Percentiles rank a stretch among this genome's conserved stretches.
Evolutionary conservation across 768 basidiomycete species (phyloP).

Genomic region (Hygrophorus pudorinus): DNA sequence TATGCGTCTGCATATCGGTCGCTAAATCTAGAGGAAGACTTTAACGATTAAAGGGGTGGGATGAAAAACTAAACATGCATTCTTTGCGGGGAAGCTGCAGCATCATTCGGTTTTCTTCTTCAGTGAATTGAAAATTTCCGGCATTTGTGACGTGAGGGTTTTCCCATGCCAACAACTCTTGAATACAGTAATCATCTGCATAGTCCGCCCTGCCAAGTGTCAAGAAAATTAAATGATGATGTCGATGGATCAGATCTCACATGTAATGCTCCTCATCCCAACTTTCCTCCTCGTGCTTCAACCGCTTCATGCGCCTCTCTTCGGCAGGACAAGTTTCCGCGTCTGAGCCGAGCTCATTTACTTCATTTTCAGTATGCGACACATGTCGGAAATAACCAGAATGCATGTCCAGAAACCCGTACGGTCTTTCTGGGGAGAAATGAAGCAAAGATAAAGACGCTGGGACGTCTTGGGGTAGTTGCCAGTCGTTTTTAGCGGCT

Average conservation of each 20-base stretch:
- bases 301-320: slow-evolving; percentile 44
- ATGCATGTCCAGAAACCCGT: slow-evolving; percentile 72
- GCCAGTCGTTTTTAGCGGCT: slow-evolving; percentile 80
- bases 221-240: slow-evolving; percentile 1
- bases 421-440: slow-evolving; percentile 36
- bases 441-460: slow-evolving; percentile 28
- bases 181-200: slow-evolving; percentile 66
- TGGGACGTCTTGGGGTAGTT: slow-evolving; percentile 53
- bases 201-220: slow-evolving; percentile 61
- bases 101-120: slow-evolving; percentile 62
- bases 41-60: background rate
- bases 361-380: slow-evolving; percentile 67
- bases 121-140: slow-evolving; percentile 45
- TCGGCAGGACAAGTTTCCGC: slow-evolving; percentile 44
- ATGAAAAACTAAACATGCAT: slow-evolving; percentile 25
- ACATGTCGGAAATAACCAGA: slow-evolving; percentile 69
- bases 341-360: slow-evolving; percentile 66
- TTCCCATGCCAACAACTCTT: slow-evolving; percentile 57
- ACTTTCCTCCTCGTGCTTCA: slow-evolving; percentile 61
- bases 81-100: slow-evolving; percentile 46
- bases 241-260: slow-evolving; percentile 28
- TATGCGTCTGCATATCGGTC: slow-evolving; percentile 42
- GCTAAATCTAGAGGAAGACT: slow-evolving; percentile 42
- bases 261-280: slow-evolving; percentile 83
- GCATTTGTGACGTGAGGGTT: slow-evolving; percentile 36